Conservation (phyloP, 768 basidiomycete species). For the Lanmaoa rubissima region DNA sequence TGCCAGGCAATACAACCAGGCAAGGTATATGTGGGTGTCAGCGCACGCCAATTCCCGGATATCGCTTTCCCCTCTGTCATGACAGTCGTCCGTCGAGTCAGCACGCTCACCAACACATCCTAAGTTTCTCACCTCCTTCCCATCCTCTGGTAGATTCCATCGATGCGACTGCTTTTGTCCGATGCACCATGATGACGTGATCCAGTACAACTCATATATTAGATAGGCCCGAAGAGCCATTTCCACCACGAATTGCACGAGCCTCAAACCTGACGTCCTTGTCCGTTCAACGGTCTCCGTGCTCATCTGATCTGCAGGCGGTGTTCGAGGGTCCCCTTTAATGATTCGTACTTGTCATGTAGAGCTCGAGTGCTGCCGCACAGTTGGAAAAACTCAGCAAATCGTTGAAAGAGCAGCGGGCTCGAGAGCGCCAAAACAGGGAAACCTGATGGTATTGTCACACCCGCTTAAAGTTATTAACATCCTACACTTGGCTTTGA, state of each 20-base stretch:
- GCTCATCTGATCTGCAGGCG: constrained; percentile 3
- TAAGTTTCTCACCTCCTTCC: constrained; percentile 30
- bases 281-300: constrained; percentile 8
- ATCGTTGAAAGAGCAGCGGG: constrained; percentile 50
- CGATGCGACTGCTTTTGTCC: constrained; percentile 9
- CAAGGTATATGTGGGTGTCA: constrained; percentile 29
- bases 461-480: not conserved
- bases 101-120: not conserved
- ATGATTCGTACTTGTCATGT: constrained; percentile 9
- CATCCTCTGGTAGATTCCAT: constrained; percentile 33
- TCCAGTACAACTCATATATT: constrained; percentile 19
- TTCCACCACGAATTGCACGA: constrained; percentile 23
- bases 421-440: constrained; percentile 20
- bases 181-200: constrained; percentile 24
- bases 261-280: constrained; percentile 4
- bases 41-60: constrained; percentile 41
- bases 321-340: constrained; percentile 30
- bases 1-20: constrained; percentile 18
- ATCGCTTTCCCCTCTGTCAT: constrained; percentile 39
- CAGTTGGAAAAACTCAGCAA: constrained; percentile 56
- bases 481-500: not conserved
- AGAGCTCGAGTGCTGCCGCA: constrained; percentile 29
- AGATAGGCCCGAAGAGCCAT: too few species aligned
- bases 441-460: constrained; percentile 3
- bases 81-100: not conserved